Base-by-base conservation (phyloP, 495 filamentous ascomycete genomes). In the Aspergillus ostianus region DNA sequence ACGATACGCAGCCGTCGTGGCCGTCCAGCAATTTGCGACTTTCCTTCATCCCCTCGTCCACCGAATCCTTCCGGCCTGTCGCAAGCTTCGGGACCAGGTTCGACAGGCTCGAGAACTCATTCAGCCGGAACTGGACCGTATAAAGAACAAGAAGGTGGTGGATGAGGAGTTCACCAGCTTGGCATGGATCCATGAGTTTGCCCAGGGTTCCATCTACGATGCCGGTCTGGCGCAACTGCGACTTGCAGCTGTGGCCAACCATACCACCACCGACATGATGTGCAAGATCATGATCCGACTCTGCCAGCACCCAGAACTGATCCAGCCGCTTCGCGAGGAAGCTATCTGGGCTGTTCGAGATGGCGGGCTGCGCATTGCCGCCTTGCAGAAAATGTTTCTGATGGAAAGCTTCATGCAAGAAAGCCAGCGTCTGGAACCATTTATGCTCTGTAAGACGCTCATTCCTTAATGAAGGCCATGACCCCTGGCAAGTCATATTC, bases 111-210 rank as follows among this genome's bases (percentile, higher is more conserved):
- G 59, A 3, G 15, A 21, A 0, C 57, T 64, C 10, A 53, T 67
- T 8, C 13, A 59, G 9, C 56, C 63, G 10, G 57, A 59, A 26
- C 50, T 60, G 20, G 36, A 53, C 73, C 73, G 56, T 47, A 27
- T 18, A 10, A 27, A 19, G 45, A 17, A 27, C 10, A 54, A 36
- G 41, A 2, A 21, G 20, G n/a, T 13, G 8, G 47, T 51, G 47
- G 36, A 52, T 30, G 55, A 63, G 10, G 44, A 45, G 10, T 32
- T 55, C 1, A 56, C 51, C 45, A 17, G 47, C 2, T 27, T 15
- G 15, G 27, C 30, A 44, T 8, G 47, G 51, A n/a, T 6, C 9
- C 19, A 23, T 13, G 20, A 48, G 46, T 21, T 18, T 9, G 46
- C 46, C 6, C 46, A 13, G 51, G 21, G 20, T 10, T 20, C 44